Base-by-base conservation (phyloP, 2,329 filamentous ascomycete species). In the Graphium sp. region DNA sequence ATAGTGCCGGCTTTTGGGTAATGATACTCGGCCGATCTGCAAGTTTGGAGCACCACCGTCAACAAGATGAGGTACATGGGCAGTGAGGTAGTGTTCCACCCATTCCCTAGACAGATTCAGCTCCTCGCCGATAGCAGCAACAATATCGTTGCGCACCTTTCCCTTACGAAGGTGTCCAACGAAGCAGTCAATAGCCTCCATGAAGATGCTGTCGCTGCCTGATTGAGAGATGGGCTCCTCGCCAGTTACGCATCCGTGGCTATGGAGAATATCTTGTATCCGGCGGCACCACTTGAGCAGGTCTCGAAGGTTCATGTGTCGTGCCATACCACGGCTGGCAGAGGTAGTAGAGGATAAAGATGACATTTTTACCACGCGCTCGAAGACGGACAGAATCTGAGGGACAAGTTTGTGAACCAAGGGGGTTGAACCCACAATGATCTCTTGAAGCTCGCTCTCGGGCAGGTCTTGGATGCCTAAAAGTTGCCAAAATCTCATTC, bases 151-250 rank as follows among this genome's bases (percentile, higher is more conserved):
- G 28, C 73, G 70, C 18, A 73, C 55, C 9, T 66, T 59, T 18
- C 63, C 62, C 32, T 76, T 76, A 7, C 78, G 75, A 25, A 89
- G 59, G 44, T 78, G 82, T 30, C 80, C 81, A 23, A 82, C 74
- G 48, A 98, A 95, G 45, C 85, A 91, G 49, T 98, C 89, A 29
- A 89, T 65, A 1, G 84, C 81, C 46, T 98, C 89, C 55, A 93
- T 69, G 43, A 94, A 94, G 50, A 95, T 92, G 41, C 78, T 73
- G 42, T 94, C 78, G 5, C 20, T 19, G 9, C 24, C 30, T 2
- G 30, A 28, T n/a, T n/a, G n/a, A n/a, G n/a, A n/a, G 14, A 84
- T 69, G 1, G 75, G 61, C 46, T 89, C 79, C 13, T 68, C 61
- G 8, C 73, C 71, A 15, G 66, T 76, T 37, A 65, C 74, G 14